Percentiles rank a stretch among this genome's conserved stretches.
These are phyloP conservation scores for Clitocybe nebularis DNA, from an alignment of 1,284 basidiomycete genomes.

Conservation along the genomic window DNA sequence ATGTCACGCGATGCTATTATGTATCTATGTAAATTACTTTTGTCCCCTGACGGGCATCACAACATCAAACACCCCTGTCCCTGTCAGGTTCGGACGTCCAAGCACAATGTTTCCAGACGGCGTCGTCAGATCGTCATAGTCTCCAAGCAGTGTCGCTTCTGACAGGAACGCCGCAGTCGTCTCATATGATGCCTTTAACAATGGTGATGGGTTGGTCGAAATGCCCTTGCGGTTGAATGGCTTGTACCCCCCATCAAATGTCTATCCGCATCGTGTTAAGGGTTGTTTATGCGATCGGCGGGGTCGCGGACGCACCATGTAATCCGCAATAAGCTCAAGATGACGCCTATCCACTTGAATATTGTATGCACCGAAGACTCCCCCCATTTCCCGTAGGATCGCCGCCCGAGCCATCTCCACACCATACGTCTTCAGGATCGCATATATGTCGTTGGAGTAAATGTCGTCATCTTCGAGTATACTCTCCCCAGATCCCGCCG, in stretches of 20 bases:
- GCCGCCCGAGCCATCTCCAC: constrained; percentile 96
- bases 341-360: constrained; percentile 96
- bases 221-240: constrained; percentile 98
- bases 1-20: constrained; percentile 27
- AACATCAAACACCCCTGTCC: constrained; percentile 88
- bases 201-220: constrained; percentile 85
- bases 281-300: constrained; percentile 5
- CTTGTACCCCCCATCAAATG: constrained; percentile 95
- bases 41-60: constrained; percentile 57
- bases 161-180: constrained; percentile 96
- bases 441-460: constrained; percentile 95
- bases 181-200: constrained; percentile 97
- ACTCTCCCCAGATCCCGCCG: constrained; percentile 53
- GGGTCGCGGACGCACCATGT: constrained; percentile 71
- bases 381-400: constrained; percentile 87
- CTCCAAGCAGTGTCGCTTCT: constrained; percentile 91
- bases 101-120: constrained; percentile 92
- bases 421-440: constrained; percentile 89
- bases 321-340: constrained; percentile 96
- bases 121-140: constrained; percentile 88
- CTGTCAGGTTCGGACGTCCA: constrained; percentile 78
- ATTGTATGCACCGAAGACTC: constrained; percentile 95
- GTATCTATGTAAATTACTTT: constrained; percentile 14
- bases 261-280: constrained; percentile 46
- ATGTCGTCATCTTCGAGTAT: constrained; percentile 84